Evolutionary conservation across 2,329 filamentous ascomycete species (phyloP).

Genomic region (Hysterium pulicare): DNA sequence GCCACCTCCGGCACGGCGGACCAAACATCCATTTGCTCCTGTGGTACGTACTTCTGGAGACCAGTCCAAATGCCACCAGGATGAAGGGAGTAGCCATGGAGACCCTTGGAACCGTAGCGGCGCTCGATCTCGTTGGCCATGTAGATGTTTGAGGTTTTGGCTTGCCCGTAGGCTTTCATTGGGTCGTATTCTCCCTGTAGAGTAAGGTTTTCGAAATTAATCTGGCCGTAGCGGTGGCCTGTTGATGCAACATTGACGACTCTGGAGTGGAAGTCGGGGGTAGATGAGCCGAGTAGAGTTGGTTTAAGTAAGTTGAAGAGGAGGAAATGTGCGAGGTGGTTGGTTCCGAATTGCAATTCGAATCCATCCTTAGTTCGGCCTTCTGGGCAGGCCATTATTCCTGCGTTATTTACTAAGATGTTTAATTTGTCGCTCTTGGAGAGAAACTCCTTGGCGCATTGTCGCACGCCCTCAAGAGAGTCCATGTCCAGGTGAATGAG

Average conservation of each 20-base stretch:
- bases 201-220: constrained; percentile 41
- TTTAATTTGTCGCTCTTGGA: constrained; percentile 10
- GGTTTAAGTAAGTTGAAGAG: constrained; percentile 51
- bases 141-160: constrained; percentile 52
- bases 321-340: constrained; percentile 55
- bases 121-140: constrained; percentile 52
- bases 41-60: constrained; percentile 14
- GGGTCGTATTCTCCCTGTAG: constrained; percentile 36
- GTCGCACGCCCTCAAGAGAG: constrained; percentile 7
- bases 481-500: constrained; percentile 8
- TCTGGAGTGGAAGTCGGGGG: constrained; percentile 42
- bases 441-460: constrained; percentile 10
- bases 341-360: constrained; percentile 53
- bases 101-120: constrained; percentile 37
- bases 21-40: constrained; percentile 8
- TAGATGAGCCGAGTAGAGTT: constrained; percentile 39
- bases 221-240: constrained; percentile 35
- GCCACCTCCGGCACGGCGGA: constrained; percentile 3
- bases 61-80: constrained; percentile 45
- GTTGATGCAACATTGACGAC: constrained; percentile 45
- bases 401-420: constrained; percentile 18
- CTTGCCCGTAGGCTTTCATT: constrained; percentile 44
- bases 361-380: constrained; percentile 32
- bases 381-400: constrained; percentile 23
- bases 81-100: constrained; percentile 46